Conservation (phyloP, 371 early-diverging fungal genomes). For the Mortierella sp. region DNA sequence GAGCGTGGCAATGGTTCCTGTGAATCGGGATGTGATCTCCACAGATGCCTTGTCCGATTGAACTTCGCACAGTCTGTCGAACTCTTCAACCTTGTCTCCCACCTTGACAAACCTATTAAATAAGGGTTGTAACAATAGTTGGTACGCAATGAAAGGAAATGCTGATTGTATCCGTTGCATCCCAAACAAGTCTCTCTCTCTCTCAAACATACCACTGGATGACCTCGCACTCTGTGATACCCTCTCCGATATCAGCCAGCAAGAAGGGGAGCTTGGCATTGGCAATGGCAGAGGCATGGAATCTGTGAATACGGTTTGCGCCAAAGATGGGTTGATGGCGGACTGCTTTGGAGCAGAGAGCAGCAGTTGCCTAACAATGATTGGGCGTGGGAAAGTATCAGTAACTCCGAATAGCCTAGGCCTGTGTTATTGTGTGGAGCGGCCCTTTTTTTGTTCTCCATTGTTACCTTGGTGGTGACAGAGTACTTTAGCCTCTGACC, state of each 20-base stretch:
- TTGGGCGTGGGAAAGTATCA: conserved; percentile 1
- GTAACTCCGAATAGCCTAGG: background rate
- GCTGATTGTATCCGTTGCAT: background rate
- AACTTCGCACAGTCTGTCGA: conserved; percentile 96
- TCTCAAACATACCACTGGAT: conserved; percentile 94
- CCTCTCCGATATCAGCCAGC: conserved; percentile 98
- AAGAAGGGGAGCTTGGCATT: conserved; percentile 81
- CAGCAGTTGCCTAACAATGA: conserved; percentile 15
- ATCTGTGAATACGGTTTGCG: conserved; percentile 41
- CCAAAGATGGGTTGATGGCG: conserved; percentile 27
- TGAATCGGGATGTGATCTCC: conserved; percentile 95
- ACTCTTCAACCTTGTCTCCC: conserved; percentile 91
- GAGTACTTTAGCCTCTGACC: conserved; percentile 52
- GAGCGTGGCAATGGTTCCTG: conserved; percentile 85
- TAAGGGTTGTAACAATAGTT: too few species aligned
- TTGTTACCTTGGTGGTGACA: conserved; percentile 42
- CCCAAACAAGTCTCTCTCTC: too few species aligned
- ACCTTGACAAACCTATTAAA: conserved; percentile 86
- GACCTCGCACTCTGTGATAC: conserved; percentile 96
- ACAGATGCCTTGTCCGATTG: conserved; percentile 98
- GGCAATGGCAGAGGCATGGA: conserved; percentile 53
- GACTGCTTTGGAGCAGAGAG: conserved; percentile 37
- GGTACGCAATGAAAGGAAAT: background rate
- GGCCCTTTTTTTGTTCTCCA: background rate
- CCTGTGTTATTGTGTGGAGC: background rate